phyloP scores from a whole-genome alignment of 2,329 filamentous ascomycete genomes.

The Ophiostoma angusticollis region DNA sequence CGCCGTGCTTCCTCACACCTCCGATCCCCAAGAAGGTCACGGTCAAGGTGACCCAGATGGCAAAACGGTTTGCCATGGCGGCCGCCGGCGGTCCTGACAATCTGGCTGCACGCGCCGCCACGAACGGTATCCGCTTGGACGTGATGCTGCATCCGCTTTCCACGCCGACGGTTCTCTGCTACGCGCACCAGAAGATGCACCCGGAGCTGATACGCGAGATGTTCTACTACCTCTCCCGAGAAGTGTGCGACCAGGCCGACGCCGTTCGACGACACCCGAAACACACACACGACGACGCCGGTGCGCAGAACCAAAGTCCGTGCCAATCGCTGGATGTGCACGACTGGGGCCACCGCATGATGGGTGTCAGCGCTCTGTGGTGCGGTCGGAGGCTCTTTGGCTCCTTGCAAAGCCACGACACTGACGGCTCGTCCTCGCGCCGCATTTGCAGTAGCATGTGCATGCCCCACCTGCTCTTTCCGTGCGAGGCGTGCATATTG shows the following conservation, averaged over 20 bases:
- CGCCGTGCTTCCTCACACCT: slow-evolving; percentile 3
- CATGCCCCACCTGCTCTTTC: slow-evolving; percentile 11
- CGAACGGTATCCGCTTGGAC: slow-evolving; percentile 5
- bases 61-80: slow-evolving; percentile 6
- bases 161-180: slow-evolving; percentile 14
- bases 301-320: neutral
- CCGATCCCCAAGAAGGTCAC: slow-evolving; percentile 17
- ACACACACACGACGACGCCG: neutral
- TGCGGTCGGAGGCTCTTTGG: slow-evolving; percentile 5
- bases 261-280: slow-evolving; percentile 9
- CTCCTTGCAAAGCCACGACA: slow-evolving; percentile 1
- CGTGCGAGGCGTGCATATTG: slow-evolving; percentile 42
- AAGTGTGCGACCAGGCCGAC: slow-evolving; percentile 13
- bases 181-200: slow-evolving; percentile 13
- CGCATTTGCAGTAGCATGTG: neutral
- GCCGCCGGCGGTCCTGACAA: slow-evolving; percentile 6
- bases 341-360: slow-evolving; percentile 15
- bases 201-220: slow-evolving; percentile 14
- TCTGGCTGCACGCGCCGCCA: slow-evolving; percentile 7
- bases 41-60: slow-evolving; percentile 20
- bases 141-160: neutral
- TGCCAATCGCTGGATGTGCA: slow-evolving; percentile 2
- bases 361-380: slow-evolving; percentile 14
- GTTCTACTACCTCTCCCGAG: slow-evolving; percentile 22
- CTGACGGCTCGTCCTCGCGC: neutral